A percentile compares a stretch with the other conserved stretches of the same genome.
Evolutionary conservation across 768 basidiomycete genomes (phyloP).

Genomic region (Russula abietina): DNA sequence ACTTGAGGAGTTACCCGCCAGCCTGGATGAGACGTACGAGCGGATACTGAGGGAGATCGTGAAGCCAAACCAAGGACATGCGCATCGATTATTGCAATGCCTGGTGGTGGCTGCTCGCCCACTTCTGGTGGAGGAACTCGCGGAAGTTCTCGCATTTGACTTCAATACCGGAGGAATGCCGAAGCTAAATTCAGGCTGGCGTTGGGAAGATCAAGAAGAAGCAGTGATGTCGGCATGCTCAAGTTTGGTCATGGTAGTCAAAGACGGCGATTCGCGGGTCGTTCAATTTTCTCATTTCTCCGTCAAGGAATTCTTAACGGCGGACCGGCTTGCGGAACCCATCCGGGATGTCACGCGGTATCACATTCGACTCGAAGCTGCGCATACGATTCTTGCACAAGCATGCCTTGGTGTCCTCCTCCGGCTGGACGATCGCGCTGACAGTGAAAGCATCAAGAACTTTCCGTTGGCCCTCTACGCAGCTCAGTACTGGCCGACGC

Average conservation of each 20-base stretch:
- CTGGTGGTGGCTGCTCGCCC: slow-evolving; percentile 2
- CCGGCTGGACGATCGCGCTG: not conserved
- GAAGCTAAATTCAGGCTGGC: not conserved
- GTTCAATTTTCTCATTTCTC: slow-evolving; percentile 7
- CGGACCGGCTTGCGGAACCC: not conserved
- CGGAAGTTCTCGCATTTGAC: not conserved
- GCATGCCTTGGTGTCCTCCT: not conserved
- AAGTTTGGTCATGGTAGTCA: not conserved
- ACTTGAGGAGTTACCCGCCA: not conserved
- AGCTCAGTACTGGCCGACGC: not conserved
- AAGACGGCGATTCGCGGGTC: not conserved
- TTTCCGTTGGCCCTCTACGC: not conserved
- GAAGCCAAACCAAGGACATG: not conserved
- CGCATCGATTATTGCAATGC: slow-evolving; percentile 8
- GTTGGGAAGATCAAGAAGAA: not conserved
- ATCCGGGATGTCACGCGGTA: not conserved
- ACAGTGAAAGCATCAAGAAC: not conserved
- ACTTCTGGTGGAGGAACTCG: not conserved
- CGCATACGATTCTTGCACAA: not conserved
- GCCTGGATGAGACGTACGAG: slow-evolving; percentile 6
- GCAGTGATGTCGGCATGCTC: slow-evolving; percentile 3
- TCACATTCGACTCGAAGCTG: not conserved
- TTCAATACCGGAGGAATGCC: not conserved
- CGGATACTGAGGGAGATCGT: slow-evolving; percentile 3
- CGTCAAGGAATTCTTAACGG: slow-evolving; percentile 1